Evolutionary conservation across 2,329 filamentous ascomycete genomes (phyloP), one percentile per base, ranked within the genome.

Genomic region (Neonectria hederae): DNA sequence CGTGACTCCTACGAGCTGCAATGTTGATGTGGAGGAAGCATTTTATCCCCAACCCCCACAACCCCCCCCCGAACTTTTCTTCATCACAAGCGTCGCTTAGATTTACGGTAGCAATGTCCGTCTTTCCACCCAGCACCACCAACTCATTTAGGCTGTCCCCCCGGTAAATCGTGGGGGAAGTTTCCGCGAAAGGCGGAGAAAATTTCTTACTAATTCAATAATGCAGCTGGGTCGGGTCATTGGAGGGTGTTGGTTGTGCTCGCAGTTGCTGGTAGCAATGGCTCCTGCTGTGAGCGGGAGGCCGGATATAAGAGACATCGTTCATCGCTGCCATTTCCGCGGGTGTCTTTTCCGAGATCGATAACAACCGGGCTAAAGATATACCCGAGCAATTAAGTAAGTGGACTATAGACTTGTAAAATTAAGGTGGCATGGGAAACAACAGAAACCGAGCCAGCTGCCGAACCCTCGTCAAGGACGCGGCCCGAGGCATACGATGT

Each of bases 41-140:
- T 48, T 38, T 26, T 19, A 54, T 13, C 17, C 32, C 24, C 53
- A 48, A 48, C 51, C 57, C 46, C 57, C 49, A 59, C 42, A 26
- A 38, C 49, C 57, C 57, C 42, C 49, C 57, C 57, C 42, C 57
- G 57, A 60, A 48, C 26, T 60, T 54, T 60, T 53, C 30, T 40
- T 40, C 24, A 49, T 40, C 21, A 42, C 49, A n/a, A 40, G 40
- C 51, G 40, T 54, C 48, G 51, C 48, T 54, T 32, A 26, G 26
- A 38, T 38, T 38, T 38, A 14, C 14, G 5, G 14, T 38, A 38
- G 35, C 7, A 38, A 38, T 38, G 28, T 21, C 26, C 28, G 28
- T 21, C 28, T 48, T 48, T 14, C 11, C 13, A n/a, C 1, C 38
- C 38, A 42, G n/a, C n/a, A 19, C 8, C 48, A 21, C 28, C 48